A percentile compares a stretch with the other conserved stretches of the same genome.
These are phyloP conservation scores for Plasmodium blacklocki DNA, from an alignment of 169 alveolate species.

Conservation along the genomic window DNA sequence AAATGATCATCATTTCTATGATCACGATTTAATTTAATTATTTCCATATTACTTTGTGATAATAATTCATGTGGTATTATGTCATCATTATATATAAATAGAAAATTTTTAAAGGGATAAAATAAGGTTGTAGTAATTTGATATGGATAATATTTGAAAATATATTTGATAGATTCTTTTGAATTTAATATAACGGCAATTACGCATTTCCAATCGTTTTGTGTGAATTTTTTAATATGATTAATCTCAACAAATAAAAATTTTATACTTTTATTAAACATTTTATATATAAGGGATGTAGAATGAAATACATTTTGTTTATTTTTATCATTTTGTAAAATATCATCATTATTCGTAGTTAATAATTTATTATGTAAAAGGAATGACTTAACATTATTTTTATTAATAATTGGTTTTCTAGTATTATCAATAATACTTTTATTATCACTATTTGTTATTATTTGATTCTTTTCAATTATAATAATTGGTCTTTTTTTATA, in stretches of 20 bases:
- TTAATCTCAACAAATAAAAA: conserved; percentile 84
- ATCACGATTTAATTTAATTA: conserved; percentile 43
- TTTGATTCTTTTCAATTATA: conserved; percentile 19
- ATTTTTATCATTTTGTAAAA: neutral
- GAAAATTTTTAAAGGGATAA: conserved; percentile 80
- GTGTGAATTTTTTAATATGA: conserved; percentile 78
- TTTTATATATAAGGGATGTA: conserved; percentile 80
- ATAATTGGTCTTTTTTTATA: conserved; percentile 85
- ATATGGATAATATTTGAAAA: conserved; percentile 82
- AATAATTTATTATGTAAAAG: conserved; percentile 60
- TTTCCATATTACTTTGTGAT: conserved; percentile 33
- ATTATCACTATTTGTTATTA: neutral
- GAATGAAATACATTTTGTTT: conserved; percentile 75
- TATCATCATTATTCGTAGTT: conserved; percentile 19
- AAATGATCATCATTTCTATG: conserved; percentile 60
- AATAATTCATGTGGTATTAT: conserved; percentile 47
- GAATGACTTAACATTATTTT: conserved; percentile 26
- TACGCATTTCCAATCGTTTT: conserved; percentile 85
- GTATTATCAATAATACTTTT: neutral
- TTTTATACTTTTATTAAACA: conserved; percentile 79
- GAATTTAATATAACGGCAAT: conserved; percentile 83
- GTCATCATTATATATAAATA: conserved; percentile 60
- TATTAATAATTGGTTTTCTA: conserved; percentile 25
- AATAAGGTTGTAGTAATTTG: conserved; percentile 81
- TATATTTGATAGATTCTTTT: conserved; percentile 80